Conservation (phyloP, 257 asterid species). For the Nicotiana knightiana region DNA sequence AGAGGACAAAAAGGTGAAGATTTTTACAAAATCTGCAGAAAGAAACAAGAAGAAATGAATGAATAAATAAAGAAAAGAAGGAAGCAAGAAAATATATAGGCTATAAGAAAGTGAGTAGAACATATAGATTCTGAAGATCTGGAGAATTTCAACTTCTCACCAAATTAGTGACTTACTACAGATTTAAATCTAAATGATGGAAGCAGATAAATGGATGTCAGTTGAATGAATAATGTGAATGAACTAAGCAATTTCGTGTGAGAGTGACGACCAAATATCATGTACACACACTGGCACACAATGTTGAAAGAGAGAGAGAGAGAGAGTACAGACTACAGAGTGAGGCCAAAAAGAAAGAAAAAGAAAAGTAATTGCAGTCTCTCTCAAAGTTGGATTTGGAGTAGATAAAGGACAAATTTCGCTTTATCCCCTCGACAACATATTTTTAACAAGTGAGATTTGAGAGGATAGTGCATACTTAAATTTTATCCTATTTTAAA, state of each 20-base stretch:
- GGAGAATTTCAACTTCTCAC: background rate
- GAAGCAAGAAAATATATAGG: background rate
- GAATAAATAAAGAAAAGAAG: background rate
- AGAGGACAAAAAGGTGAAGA: slow-evolving; percentile 4
- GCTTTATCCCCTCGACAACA: no score
- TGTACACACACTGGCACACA: background rate
- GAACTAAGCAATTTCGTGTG: slow-evolving; percentile 39
- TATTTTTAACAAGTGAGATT: no score
- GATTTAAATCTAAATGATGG: background rate
- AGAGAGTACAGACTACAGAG: background rate
- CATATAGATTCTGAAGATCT: background rate
- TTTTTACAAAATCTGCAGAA: background rate
- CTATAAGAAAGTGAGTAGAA: background rate
- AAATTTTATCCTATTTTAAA: no score
- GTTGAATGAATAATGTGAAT: slow-evolving; percentile 22
- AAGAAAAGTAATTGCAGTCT: background rate
- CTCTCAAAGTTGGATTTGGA: slow-evolving; percentile 4
- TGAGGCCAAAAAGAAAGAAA: background rate
- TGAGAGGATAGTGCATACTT: no score
- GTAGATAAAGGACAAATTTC: background rate
- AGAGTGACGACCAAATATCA: no score
- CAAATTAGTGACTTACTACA: background rate
- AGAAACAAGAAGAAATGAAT: background rate
- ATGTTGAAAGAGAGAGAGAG: background rate
- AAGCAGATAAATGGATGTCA: background rate